Evolutionary conservation across 2,329 filamentous ascomycete species (phyloP), one percentile per base, ranked within the genome.

Genomic region (Aspergillus intermedius): DNA sequence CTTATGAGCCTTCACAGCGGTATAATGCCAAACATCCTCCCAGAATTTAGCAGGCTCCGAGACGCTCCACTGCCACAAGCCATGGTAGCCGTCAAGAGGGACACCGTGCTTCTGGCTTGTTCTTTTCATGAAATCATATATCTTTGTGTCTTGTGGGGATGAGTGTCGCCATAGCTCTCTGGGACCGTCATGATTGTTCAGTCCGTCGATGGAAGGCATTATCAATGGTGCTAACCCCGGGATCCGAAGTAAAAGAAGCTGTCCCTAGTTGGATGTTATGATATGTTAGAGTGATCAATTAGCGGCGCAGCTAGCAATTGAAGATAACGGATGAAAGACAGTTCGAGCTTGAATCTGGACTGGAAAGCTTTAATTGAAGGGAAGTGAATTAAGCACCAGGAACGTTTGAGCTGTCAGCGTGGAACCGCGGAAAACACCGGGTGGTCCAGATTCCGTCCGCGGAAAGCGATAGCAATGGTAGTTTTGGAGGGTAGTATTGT

Each of bases 61-160:
- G 54, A 93, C 78, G 56, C 89, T 95, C 91, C 91, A 97, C 64
- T 79, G 73, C 72, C 91, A 87, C 7, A 97, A 78, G n/a, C 81
- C 81, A 17, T 83, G 72, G 62, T 95, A 95, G 53, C 76, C 81
- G 15, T 75, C 65, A 42, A 93, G 74, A 19, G 74, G 64, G 48
- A 89, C 67, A 9, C 73, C 69, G 61, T 91, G 80, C 59, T 85
- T 86, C 52, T 78, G 64, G 67, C 86, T 88, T 55, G 94, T 76
- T 46, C 75, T 74, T 58, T 83, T 74, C 56, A 89, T 77, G 66
- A 93, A 94, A 45, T 75, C 75, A 73, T 79, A 83, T 76, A 91
- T 87, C 48, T 79, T 78, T 6, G 87, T 91, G 35, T 77, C 77
- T 42, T 78, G 67, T 6, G 87, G 87, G 57, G 79, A 70, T 30